Evolutionary conservation across 2,329 filamentous ascomycete species (phyloP).

Genomic region (Fusarium compactum): DNA sequence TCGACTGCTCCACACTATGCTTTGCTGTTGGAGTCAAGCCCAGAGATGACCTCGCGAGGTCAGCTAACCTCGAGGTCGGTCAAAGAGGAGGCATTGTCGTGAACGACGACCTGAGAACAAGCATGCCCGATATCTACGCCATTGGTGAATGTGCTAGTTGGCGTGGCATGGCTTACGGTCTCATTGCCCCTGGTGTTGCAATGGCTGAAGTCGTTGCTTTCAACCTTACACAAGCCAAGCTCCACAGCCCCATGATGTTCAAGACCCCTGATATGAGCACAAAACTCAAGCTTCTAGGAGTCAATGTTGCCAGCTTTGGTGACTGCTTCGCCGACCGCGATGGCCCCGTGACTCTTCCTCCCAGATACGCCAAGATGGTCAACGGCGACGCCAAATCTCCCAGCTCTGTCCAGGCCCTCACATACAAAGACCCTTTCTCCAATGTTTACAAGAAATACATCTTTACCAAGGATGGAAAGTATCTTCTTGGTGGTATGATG

Average conservation of each 20-base stretch:
- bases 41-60: constrained; percentile 79
- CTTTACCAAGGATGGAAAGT: constrained; percentile 90
- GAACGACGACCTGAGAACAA: constrained; percentile 76
- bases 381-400: constrained; percentile 37
- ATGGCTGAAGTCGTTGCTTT: constrained; percentile 94
- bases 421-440: constrained; percentile 89
- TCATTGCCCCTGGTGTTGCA: constrained; percentile 90
- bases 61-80: constrained; percentile 77
- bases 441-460: constrained; percentile 95
- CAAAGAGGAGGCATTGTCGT: constrained; percentile 81
- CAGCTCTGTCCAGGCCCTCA: constrained; percentile 82
- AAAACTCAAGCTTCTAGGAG: constrained; percentile 88
- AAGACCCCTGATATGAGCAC: constrained; percentile 89
- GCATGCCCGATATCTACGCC: constrained; percentile 79
- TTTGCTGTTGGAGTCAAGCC: constrained; percentile 91
- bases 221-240: constrained; percentile 86
- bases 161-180: constrained; percentile 86
- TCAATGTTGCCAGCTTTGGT: constrained; percentile 92
- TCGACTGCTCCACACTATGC: constrained; percentile 84
- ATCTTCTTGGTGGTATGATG: constrained; percentile 96
- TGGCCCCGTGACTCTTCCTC: constrained; percentile 80
- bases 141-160: constrained; percentile 93
- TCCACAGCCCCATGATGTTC: constrained; percentile 76
- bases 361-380: constrained; percentile 58
- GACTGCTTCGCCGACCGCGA: constrained; percentile 93